phyloP scores from a whole-genome alignment of 192 early-diverging fungal species.

The Coemansia sp. region DNA sequence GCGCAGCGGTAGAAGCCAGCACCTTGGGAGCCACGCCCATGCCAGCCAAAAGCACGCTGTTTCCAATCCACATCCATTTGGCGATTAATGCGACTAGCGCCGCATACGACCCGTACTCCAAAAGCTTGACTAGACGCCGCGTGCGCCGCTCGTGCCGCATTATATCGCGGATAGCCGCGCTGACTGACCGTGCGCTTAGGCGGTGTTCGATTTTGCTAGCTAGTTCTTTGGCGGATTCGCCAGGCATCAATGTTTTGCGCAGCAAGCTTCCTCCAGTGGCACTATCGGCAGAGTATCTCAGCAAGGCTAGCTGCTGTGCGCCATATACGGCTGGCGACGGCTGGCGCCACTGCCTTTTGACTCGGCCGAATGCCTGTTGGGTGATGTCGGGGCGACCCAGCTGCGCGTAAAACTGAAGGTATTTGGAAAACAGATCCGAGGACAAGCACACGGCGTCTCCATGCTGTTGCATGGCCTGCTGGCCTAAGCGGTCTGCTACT shows the following conservation, averaged over 20 bases:
- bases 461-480: background rate
- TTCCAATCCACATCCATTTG: conserved; percentile 23
- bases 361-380: conserved; percentile 19
- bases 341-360: conserved; percentile 19
- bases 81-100: conserved; percentile 13
- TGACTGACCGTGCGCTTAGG: conserved; percentile 2
- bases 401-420: conserved; percentile 42
- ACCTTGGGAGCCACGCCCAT: background rate
- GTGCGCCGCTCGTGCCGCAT: conserved; percentile 17
- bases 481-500: conserved; percentile 28
- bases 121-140: conserved; percentile 12
- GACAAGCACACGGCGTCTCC: background rate
- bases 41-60: conserved; percentile 7
- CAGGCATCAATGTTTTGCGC: background rate
- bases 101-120: conserved; percentile 24
- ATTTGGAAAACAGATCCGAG: background rate
- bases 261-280: conserved; percentile 5
- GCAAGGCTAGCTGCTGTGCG: conserved; percentile 34
- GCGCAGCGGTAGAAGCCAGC: background rate
- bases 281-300: conserved; percentile 13
- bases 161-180: conserved; percentile 15
- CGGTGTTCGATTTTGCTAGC: conserved; percentile 1
- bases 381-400: conserved; percentile 47
- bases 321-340: conserved; percentile 15
- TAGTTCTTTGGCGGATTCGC: background rate